Conservation (phyloP, 1,139 yeast species). For the Saccharomyces pastorianus region DNA sequence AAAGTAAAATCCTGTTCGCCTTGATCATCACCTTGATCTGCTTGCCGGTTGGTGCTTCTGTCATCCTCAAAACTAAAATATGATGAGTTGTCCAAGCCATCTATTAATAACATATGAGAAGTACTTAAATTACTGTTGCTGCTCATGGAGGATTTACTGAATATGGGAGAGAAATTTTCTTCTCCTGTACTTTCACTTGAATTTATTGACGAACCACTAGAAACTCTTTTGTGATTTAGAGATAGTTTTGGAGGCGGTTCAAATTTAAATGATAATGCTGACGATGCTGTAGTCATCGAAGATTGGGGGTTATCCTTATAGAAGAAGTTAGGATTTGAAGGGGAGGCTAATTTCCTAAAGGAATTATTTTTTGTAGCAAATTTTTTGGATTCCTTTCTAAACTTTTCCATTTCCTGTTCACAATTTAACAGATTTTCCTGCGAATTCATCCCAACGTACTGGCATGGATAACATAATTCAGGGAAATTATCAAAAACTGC, state of each 20-base stretch:
- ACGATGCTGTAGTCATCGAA: slow-evolving; percentile 4
- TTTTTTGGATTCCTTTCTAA: slow-evolving; percentile 52
- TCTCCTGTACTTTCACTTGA: slow-evolving; percentile 4
- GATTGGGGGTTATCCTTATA: not conserved
- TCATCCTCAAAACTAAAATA: slow-evolving; percentile 18
- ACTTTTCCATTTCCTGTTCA: slow-evolving; percentile 65
- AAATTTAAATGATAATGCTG: slow-evolving; percentile 10
- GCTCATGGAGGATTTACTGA: slow-evolving; percentile 8
- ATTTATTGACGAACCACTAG: slow-evolving; percentile 10
- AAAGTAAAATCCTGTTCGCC: not conserved
- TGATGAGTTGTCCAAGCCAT: slow-evolving; percentile 14
- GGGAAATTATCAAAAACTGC: slow-evolving; percentile 49
- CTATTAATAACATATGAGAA: slow-evolving; percentile 13
- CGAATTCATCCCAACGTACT: slow-evolving; percentile 84
- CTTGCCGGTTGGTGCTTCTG: slow-evolving; percentile 9
- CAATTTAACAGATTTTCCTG: slow-evolving; percentile 55
- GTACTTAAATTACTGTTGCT: slow-evolving; percentile 11
- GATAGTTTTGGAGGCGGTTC: slow-evolving; percentile 26
- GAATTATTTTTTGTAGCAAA: slow-evolving; percentile 34
- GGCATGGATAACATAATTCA: slow-evolving; percentile 58
- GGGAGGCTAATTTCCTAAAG: slow-evolving; percentile 20
- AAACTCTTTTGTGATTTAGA: slow-evolving; percentile 1
- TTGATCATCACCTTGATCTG: too few relatives aligned
- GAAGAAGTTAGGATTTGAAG: slow-evolving; percentile 5
- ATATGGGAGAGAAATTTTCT: slow-evolving; percentile 9